Percentiles rank a stretch among this genome's conserved stretches.
Evolutionary conservation across 495 filamentous ascomycete genomes (phyloP).

Genomic region (Bathelium albidoporum): DNA sequence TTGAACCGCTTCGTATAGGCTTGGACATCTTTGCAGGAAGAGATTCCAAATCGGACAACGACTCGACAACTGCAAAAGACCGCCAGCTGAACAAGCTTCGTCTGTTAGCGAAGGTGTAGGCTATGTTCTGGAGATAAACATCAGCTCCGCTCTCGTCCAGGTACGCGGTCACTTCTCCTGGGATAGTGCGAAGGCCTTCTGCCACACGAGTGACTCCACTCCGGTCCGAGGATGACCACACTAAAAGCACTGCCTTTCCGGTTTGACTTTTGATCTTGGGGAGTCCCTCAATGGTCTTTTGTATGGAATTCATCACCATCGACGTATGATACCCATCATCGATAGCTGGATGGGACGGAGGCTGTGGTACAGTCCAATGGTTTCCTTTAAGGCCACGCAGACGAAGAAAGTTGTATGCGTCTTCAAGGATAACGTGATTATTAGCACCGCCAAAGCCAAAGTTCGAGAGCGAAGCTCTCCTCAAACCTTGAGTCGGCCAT

Average conservation of each 20-base stretch:
- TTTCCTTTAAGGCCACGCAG: not conserved
- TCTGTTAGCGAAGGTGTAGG: not conserved
- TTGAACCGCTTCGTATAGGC: not conserved
- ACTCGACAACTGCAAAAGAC: not conserved
- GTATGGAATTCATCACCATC: not conserved
- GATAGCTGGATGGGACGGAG: not conserved
- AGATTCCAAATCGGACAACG: not conserved
- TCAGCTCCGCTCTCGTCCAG: not conserved
- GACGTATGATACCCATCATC: not conserved
- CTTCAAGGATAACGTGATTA: constrained; percentile 36
- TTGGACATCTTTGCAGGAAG: not conserved
- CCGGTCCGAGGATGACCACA: not conserved
- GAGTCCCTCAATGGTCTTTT: not conserved
- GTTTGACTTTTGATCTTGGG: not conserved
- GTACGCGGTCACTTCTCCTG: not conserved
- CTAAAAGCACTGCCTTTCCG: not conserved
- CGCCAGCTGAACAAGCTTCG: not conserved
- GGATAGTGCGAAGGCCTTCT: not conserved
- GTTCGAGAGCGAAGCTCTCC: constrained; percentile 35
- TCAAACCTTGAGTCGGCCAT: constrained; percentile 30
- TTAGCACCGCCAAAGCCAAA: constrained; percentile 45
- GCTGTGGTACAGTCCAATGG: not conserved
- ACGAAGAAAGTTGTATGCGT: constrained; percentile 1
- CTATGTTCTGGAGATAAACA: not conserved
- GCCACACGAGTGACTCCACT: not conserved